Conservation (phyloP, 2,329 filamentous ascomycete genomes). For the Pestalotiopsis sp. region DNA sequence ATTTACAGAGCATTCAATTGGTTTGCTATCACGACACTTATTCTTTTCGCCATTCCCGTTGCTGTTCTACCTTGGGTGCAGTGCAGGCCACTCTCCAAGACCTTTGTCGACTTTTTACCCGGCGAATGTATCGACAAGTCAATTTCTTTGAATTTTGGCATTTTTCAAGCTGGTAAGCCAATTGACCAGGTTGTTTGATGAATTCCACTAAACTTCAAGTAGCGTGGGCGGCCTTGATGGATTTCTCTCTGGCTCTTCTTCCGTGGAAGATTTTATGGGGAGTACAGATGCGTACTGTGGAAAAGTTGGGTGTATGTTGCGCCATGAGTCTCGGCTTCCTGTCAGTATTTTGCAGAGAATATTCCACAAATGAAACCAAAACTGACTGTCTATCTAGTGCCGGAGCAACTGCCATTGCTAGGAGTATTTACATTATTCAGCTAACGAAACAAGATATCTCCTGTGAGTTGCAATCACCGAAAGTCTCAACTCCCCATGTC, state of each 20-base stretch:
- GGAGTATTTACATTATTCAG: neutral
- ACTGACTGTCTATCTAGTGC: neutral
- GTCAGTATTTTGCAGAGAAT: neutral
- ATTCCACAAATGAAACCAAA: neutral
- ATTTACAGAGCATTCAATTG: neutral
- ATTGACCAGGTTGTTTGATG: neutral
- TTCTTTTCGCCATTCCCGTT: neutral
- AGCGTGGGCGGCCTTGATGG: neutral
- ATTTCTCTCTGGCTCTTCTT: neutral
- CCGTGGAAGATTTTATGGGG: conserved; percentile 3
- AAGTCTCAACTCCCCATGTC: neutral
- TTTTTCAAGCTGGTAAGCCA: neutral
- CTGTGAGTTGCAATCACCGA: neutral
- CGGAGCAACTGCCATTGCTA: neutral
- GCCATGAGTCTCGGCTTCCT: neutral
- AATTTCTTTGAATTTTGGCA: neutral
- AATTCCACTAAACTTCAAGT: neutral
- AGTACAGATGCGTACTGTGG: neutral
- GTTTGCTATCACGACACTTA: neutral
- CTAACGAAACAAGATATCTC: neutral
- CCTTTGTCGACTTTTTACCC: conserved; percentile 3
- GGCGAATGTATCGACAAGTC: neutral
- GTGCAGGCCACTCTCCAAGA: neutral
- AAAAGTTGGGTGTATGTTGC: neutral
- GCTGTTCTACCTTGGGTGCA: neutral